Evolutionary conservation across 371 early-diverging fungal species (phyloP).

Genomic region (Haplosporangium sp.): DNA sequence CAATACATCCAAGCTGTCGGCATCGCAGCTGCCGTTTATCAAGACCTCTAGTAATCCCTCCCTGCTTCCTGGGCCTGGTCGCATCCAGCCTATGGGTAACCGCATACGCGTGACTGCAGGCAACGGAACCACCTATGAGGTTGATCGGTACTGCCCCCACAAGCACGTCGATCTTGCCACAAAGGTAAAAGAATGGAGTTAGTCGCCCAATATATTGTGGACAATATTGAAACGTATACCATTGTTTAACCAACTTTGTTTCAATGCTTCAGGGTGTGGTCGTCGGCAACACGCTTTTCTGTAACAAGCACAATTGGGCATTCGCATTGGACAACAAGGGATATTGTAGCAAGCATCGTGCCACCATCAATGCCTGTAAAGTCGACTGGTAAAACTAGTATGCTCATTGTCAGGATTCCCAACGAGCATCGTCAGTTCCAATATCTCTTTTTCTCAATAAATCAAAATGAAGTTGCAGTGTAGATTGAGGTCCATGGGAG

Average conservation of each 20-base stretch:
- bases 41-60: conserved; percentile 30
- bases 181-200: conserved; percentile 31
- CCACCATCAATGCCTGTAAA: conserved; percentile 67
- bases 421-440: background rate
- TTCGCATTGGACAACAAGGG: conserved; percentile 64
- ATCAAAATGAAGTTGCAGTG: too few relatives aligned
- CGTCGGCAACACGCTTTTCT: conserved; percentile 65
- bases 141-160: conserved; percentile 77
- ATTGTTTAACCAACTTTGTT: background rate
- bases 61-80: conserved; percentile 47
- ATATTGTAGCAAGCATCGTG: conserved; percentile 58
- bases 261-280: conserved; percentile 63
- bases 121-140: conserved; percentile 69
- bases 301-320: conserved; percentile 76
- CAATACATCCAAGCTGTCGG: conserved; percentile 17
- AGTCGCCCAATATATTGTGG: background rate
- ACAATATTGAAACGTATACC: background rate
- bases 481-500: too few relatives aligned
- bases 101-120: conserved; percentile 67
- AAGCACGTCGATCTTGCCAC: conserved; percentile 72
- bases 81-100: conserved; percentile 57
- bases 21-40: conserved; percentile 18
- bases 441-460: too few relatives aligned
- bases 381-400: conserved; percentile 66
- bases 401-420: background rate